Base-by-base conservation (phyloP, 257 asterid species). In the Ilex asprella region DNA sequence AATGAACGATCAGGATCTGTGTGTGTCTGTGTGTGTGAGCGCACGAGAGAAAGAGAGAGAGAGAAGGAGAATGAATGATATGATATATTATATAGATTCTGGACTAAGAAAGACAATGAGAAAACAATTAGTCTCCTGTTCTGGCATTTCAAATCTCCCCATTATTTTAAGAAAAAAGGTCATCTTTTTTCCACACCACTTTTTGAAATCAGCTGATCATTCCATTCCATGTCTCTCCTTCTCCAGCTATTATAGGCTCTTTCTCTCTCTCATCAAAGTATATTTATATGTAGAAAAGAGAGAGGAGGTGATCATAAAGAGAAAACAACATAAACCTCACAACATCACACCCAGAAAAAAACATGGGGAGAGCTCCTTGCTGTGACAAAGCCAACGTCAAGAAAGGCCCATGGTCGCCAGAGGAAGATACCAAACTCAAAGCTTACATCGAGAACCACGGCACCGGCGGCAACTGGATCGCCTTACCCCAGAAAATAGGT, bases 381-480 rank as follows among this genome's bases (percentile, higher is more conserved):
- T 77, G 82, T 39, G 82, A 77, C 67, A 77, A 77, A 60, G 70
- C 72, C 31, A 77, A 65, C 43, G 82, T 77, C 35, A 77, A 77
- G 77, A 77, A 68, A 73, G 82, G 82, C 7, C 79, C 79, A 2
- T 77, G 82, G 82, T 77, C 82, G 12, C 82, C 76, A 14, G 79
- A 77, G 31, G 82, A 77, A 77, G 82, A 77, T 55, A 60, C 74
- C 5, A 77, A 63, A 43, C 82, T 77, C 65, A 77, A 77, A 50
- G 58, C 70, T 31, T 77, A 77, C 67, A 77, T 77, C 11, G 72
- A 77, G 35, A 60, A 67, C 57, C 53, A 58, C 51, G 82, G 82
- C 31, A 73, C 79, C 10, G 82, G 76, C 5, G 82, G 82, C 30
- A 77, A 77, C 16, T 77, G 82, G 82, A 77, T 77, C 14, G 75